A percentile compares a stretch with the other conserved stretches of the same genome.
These are phyloP conservation scores for Nowakowskiella sp. DNA, from an alignment of 192 early-diverging fungal genomes.

Conservation along the genomic window DNA sequence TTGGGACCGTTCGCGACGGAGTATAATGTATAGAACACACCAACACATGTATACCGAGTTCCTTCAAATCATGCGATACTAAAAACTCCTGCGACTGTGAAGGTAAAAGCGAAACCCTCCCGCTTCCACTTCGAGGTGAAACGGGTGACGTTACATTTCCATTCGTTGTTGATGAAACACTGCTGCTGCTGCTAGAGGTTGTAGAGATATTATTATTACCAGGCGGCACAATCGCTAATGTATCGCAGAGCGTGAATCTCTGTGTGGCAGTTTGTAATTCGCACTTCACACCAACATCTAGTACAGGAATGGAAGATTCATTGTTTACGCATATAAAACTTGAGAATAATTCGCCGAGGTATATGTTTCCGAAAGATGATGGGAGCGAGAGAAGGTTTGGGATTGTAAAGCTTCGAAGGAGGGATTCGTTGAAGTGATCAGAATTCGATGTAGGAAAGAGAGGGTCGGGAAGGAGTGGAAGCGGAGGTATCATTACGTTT, in stretches of 20 bases:
- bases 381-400: conserved; percentile 71
- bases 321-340: conserved; percentile 85
- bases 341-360: conserved; percentile 87
- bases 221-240: conserved; percentile 25
- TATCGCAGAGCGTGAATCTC: conserved; percentile 67
- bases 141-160: not conserved
- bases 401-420: conserved; percentile 54
- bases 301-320: conserved; percentile 57
- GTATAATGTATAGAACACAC: conserved; percentile 80
- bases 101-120: conserved; percentile 48
- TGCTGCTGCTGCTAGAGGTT: conserved; percentile 1
- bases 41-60: conserved; percentile 85
- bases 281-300: conserved; percentile 66
- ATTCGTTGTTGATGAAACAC: not conserved
- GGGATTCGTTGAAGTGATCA: conserved; percentile 5
- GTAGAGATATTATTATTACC: not conserved
- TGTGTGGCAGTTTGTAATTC: conserved; percentile 84
- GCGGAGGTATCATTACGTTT: conserved; percentile 20
- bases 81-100: conserved; percentile 66
- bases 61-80: conserved; percentile 90
- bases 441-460: conserved; percentile 13
- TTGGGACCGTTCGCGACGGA: conserved; percentile 27
- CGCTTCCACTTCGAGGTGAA: not conserved
- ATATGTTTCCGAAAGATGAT: conserved; percentile 82
- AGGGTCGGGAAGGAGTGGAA: conserved; percentile 10